A percentile compares a stretch with the other conserved stretches of the same genome.
Evolutionary conservation across 2,329 filamentous ascomycete species (phyloP).

Genomic region (Microcera coccophila): DNA sequence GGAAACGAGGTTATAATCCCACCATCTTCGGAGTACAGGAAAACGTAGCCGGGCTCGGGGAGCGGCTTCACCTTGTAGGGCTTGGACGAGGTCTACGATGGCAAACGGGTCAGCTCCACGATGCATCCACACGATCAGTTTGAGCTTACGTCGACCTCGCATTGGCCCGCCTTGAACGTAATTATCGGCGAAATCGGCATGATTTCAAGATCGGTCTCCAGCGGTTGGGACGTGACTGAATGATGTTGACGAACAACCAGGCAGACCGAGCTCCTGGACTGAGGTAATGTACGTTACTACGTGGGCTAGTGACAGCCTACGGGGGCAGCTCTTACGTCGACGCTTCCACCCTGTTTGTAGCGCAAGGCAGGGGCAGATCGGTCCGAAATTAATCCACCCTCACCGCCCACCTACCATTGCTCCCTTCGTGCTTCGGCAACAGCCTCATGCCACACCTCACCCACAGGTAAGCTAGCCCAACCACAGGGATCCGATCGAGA

Average conservation of each 20-base stretch:
- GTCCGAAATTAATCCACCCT: conserved; percentile 15
- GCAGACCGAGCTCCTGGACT: too few species aligned
- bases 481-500: not conserved
- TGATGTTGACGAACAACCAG: too few species aligned
- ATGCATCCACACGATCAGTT: conserved; percentile 1
- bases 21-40: conserved; percentile 91
- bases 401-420: not conserved
- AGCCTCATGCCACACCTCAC: conserved; percentile 20
- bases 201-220: too few species aligned
- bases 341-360: conserved; percentile 11
- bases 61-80: conserved; percentile 71
- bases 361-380: conserved; percentile 10
- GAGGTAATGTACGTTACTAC: conserved; percentile 7
- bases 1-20: conserved; percentile 11
- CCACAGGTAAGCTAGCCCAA: conserved; percentile 1
- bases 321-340: conserved; percentile 40
- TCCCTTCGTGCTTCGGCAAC: not conserved
- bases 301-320: conserved; percentile 24
- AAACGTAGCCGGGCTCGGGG: conserved; percentile 78
- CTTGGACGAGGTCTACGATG: conserved; percentile 44
- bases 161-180: conserved; percentile 93
- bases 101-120: conserved; percentile 16
- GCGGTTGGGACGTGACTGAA: too few species aligned
- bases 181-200: conserved; percentile 88
- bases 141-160: conserved; percentile 74